These are phyloP conservation scores for Chenopodium album DNA, from an alignment of 148 eudicot species.

Conservation along the genomic window DNA sequence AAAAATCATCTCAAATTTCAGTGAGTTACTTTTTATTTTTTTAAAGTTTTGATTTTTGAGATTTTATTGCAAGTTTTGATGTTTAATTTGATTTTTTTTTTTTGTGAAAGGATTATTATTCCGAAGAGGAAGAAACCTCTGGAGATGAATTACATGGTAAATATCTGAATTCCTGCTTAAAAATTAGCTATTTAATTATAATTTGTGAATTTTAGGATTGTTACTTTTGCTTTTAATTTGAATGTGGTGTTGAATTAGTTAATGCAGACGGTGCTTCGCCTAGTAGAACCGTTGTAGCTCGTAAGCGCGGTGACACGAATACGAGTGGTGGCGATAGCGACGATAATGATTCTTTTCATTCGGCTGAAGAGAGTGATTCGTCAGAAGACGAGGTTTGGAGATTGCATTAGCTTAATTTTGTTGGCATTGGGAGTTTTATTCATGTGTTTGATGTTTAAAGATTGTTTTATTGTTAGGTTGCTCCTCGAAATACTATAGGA, in stretches of 20 bases:
- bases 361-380: constrained; percentile 89
- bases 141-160: constrained; percentile 59
- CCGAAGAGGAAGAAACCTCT: constrained; percentile 15
- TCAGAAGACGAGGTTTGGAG: constrained; percentile 90
- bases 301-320: constrained; percentile 4
- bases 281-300: constrained; percentile 22
- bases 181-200: no score
- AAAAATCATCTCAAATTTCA: constrained; percentile 10
- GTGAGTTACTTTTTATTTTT: background rate
- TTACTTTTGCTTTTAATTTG: background rate
- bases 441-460: background rate
- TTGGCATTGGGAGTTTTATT: background rate
- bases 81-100: background rate
- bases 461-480: constrained; percentile 48
- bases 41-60: background rate
- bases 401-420: background rate
- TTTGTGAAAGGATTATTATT: background rate
- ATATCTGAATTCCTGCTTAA: constrained; percentile 7
- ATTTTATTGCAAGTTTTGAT: no score
- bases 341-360: constrained; percentile 46
- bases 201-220: background rate
- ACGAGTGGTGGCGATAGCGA: constrained; percentile 39
- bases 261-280: constrained; percentile 28
- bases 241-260: constrained; percentile 9
- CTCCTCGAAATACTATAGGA: constrained; percentile 88